Evolutionary conservation across 345 rosid genomes (phyloP).

Genomic region (Eucalyptus marginata): DNA sequence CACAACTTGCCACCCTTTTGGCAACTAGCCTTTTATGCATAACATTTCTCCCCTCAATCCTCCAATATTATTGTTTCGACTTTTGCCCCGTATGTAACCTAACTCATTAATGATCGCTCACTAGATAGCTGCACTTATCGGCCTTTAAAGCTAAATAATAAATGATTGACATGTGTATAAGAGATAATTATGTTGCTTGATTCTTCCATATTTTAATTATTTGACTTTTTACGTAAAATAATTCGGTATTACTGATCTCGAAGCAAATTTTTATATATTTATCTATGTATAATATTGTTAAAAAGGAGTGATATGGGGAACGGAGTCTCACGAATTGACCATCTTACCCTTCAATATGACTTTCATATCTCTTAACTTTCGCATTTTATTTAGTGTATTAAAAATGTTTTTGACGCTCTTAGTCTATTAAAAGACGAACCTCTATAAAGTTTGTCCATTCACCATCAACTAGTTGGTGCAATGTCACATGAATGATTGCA

Average conservation of each 20-base stretch:
- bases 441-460: neutral
- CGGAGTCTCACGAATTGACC: accelerated
- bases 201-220: neutral
- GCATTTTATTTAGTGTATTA: neutral
- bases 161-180: neutral
- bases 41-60: neutral
- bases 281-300: neutral
- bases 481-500: neutral
- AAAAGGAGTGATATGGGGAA: neutral
- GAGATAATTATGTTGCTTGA: neutral
- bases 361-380: neutral
- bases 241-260: no score
- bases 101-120: neutral
- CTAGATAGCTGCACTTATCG: no score
- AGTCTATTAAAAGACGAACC: neutral
- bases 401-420: neutral
- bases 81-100: neutral
- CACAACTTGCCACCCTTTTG: neutral
- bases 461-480: neutral
- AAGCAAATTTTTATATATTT: neutral
- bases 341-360: neutral
- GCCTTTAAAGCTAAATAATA: no score
- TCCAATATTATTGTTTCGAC: neutral
- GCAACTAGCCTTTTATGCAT: neutral
- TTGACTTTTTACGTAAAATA: accelerated